Evolutionary conservation across 306 rosid genomes (phyloP).

Genomic region (Purshia tridentata): DNA sequence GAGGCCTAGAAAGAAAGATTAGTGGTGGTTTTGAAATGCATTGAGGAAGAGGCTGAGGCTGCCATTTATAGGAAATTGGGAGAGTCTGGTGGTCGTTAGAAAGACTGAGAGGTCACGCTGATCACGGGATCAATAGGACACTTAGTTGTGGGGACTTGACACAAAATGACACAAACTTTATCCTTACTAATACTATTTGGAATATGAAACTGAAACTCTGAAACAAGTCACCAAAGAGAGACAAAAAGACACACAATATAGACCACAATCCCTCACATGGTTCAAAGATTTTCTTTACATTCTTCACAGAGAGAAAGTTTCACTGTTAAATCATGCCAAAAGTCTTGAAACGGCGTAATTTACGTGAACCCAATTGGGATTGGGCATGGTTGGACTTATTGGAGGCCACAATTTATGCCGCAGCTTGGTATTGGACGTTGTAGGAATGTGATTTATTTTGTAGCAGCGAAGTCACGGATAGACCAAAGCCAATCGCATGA

Average conservation of each 20-base stretch:
- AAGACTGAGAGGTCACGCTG: background rate
- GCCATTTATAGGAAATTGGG: constrained; percentile 47
- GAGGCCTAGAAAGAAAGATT: background rate
- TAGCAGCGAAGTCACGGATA: constrained; percentile 52
- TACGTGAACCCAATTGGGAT: constrained; percentile 25
- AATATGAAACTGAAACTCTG: background rate
- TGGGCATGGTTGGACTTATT: constrained; percentile 14
- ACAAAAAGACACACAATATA: constrained; percentile 2
- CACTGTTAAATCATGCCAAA: constrained; percentile 15
- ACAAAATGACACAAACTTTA: constrained; percentile 9
- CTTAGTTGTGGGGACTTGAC: background rate
- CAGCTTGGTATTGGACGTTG: background rate
- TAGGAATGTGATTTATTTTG: constrained; percentile 33
- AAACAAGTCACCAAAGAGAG: background rate
- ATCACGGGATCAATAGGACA: constrained; percentile 57
- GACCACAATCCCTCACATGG: constrained; percentile 13
- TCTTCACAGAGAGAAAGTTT: background rate
- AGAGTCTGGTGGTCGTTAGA: background rate
- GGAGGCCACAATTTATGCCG: constrained; percentile 43
- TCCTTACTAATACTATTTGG: constrained; percentile 23
- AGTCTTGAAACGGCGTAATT: constrained; percentile 30
- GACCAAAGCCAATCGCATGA: constrained; percentile 15
- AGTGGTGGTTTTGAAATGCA: constrained; percentile 4
- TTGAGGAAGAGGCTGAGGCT: background rate
- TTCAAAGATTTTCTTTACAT: background rate